These are phyloP conservation scores for Butyriboletus loyo DNA, from an alignment of 768 basidiomycete genomes.

Conservation along the genomic window DNA sequence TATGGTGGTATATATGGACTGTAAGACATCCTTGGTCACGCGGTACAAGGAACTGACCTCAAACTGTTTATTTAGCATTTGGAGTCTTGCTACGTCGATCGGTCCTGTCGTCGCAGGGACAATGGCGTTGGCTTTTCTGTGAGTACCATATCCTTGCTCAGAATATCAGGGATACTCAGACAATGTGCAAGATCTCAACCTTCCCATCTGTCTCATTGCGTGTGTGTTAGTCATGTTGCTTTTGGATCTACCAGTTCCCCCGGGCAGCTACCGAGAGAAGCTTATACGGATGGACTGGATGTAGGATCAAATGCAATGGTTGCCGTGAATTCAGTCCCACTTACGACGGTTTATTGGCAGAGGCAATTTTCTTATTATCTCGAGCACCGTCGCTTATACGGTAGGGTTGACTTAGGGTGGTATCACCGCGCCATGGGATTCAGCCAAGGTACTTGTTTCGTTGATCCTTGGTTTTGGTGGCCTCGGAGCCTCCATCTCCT, in stretches of 20 bases:
- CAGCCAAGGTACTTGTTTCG: constrained; percentile 38
- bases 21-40: background rate
- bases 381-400: constrained; percentile 32
- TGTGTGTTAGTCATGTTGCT: constrained; percentile 28
- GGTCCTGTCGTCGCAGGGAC: constrained; percentile 17
- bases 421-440: too few relatives aligned
- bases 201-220: constrained; percentile 17
- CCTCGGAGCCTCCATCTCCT: constrained; percentile 36
- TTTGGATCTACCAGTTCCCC: constrained; percentile 34
- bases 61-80: constrained; percentile 17
- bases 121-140: constrained; percentile 46
- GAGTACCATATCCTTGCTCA: background rate
- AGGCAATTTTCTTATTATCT: constrained; percentile 42
- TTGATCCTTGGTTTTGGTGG: constrained; percentile 41
- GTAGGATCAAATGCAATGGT: constrained; percentile 24
- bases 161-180: background rate
- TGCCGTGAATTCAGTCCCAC: background rate
- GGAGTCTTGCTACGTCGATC: constrained; percentile 32
- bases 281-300: constrained; percentile 39
- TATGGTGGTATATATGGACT: constrained; percentile 33
- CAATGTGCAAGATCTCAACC: constrained; percentile 35
- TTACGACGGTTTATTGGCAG: constrained; percentile 16
- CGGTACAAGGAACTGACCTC: background rate
- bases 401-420: too few relatives aligned
- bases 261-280: constrained; percentile 12